Conservation (phyloP, 2,329 filamentous ascomycete genomes). For the Aureobasidium leucospermi region DNA sequence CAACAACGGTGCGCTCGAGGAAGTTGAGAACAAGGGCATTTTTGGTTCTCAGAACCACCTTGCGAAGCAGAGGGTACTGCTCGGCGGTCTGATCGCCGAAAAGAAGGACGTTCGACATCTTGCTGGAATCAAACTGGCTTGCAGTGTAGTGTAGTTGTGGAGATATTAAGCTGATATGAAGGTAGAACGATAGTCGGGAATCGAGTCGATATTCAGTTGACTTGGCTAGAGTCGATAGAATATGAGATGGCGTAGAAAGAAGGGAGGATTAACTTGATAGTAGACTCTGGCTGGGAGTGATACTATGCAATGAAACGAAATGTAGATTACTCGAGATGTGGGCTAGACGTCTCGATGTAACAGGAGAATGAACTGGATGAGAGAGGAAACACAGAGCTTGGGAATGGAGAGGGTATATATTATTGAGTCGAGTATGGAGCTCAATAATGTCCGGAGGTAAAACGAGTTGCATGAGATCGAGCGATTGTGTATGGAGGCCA, state of each 20-base stretch:
- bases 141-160: not conserved
- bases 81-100: slow-evolving; percentile 67
- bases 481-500: slow-evolving; percentile 24
- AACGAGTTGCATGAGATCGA: slow-evolving; percentile 25
- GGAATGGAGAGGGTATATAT: slow-evolving; percentile 29
- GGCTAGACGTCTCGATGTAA: slow-evolving; percentile 16
- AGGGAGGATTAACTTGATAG: not conserved
- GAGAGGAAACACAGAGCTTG: slow-evolving; percentile 9
- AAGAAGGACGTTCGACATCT: slow-evolving; percentile 48
- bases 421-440: slow-evolving; percentile 18
- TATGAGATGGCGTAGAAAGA: not conserved
- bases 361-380: slow-evolving; percentile 9
- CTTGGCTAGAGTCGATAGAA: slow-evolving; percentile 9
- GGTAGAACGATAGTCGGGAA: slow-evolving; percentile 14
- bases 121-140: slow-evolving; percentile 12
- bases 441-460: slow-evolving; percentile 7
- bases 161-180: slow-evolving; percentile 12
- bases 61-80: slow-evolving; percentile 54
- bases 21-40: slow-evolving; percentile 56
- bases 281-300: slow-evolving; percentile 14
- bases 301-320: slow-evolving; percentile 10
- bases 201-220: slow-evolving; percentile 4
- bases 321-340: slow-evolving; percentile 13
- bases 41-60: slow-evolving; percentile 40
- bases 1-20: slow-evolving; percentile 50